phyloP scores from a whole-genome alignment of 805 yeast genomes.

The Lipomyces starkeyi region DNA sequence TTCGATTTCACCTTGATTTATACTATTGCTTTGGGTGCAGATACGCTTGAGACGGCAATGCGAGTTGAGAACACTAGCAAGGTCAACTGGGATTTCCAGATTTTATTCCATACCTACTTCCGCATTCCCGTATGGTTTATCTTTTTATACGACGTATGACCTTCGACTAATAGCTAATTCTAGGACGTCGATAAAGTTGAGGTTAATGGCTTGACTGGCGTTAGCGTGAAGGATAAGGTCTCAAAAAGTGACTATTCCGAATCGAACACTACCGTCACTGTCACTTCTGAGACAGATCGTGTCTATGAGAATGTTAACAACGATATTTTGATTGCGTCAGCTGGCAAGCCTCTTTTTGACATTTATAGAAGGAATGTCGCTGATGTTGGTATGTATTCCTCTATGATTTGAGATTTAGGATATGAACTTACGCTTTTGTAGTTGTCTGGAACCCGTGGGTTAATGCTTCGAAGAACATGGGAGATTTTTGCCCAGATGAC shows the following conservation, averaged over 20 bases:
- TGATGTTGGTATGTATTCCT: constrained; percentile 49
- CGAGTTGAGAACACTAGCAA: constrained; percentile 76
- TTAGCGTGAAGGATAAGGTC: constrained; percentile 76
- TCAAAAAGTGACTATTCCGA: constrained; percentile 54
- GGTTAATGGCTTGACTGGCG: constrained; percentile 79
- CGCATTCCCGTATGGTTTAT: constrained; percentile 50
- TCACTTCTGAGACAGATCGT: constrained; percentile 74
- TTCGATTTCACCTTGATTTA: constrained; percentile 79
- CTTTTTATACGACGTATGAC: not conserved
- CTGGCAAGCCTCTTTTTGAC: constrained; percentile 73
- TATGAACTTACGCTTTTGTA: constrained; percentile 47
- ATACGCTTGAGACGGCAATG: constrained; percentile 67
- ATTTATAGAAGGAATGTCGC: constrained; percentile 66
- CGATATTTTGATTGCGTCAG: constrained; percentile 66
- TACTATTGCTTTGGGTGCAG: constrained; percentile 66
- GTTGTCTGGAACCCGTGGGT: constrained; percentile 99
- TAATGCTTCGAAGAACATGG: constrained; percentile 79
- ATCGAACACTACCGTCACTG: constrained; percentile 40
- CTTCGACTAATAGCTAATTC: constrained; percentile 29
- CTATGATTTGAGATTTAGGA: not conserved
- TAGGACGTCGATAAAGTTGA: constrained; percentile 74
- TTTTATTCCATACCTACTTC: constrained; percentile 93
- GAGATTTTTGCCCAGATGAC: constrained; percentile 82
- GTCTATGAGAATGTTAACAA: constrained; percentile 70
- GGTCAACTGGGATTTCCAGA: constrained; percentile 79